These are phyloP conservation scores for Taphrina communis DNA, from an alignment of 1,139 yeast species.

Conservation along the genomic window DNA sequence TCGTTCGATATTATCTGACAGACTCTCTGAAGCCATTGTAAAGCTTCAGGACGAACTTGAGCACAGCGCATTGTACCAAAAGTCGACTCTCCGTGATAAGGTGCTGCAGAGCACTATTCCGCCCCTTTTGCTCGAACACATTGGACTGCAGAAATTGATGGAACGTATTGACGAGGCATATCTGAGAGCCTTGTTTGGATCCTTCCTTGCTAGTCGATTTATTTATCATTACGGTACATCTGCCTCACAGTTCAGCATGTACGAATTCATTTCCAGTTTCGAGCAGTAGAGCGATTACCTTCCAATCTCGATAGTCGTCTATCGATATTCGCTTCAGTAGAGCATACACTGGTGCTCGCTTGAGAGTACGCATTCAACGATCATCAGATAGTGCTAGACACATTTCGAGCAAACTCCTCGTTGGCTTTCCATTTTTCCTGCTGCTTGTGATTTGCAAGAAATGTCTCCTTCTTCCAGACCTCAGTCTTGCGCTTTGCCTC, in stretches of 20 bases:
- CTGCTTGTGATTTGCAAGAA: not conserved
- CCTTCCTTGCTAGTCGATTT: conserved; percentile 84
- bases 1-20: conserved; percentile 80
- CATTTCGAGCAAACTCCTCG: conserved; percentile 22
- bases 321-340: no score
- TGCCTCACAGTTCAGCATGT: conserved; percentile 59
- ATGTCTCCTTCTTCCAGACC: conserved; percentile 58
- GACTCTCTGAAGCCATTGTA: conserved; percentile 83
- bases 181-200: conserved; percentile 86
- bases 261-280: conserved; percentile 34
- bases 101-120: conserved; percentile 82
- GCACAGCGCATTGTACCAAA: conserved; percentile 85
- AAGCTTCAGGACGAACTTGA: conserved; percentile 88
- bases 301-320: not conserved
- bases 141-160: conserved; percentile 78
- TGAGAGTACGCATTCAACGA: not conserved
- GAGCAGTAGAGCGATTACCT: conserved; percentile 17
- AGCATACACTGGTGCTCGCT: no score
- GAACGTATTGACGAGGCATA: conserved; percentile 85
- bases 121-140: conserved; percentile 65
- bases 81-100: conserved; percentile 73
- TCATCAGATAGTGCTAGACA: not conserved
- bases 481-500: conserved; percentile 56
- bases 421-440: conserved; percentile 33
- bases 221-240: conserved; percentile 76